Evolutionary conservation across 2,329 filamentous ascomycete genomes (phyloP), one percentile per base, ranked within the genome.

Genomic region (Fusarium austroafricanum): DNA sequence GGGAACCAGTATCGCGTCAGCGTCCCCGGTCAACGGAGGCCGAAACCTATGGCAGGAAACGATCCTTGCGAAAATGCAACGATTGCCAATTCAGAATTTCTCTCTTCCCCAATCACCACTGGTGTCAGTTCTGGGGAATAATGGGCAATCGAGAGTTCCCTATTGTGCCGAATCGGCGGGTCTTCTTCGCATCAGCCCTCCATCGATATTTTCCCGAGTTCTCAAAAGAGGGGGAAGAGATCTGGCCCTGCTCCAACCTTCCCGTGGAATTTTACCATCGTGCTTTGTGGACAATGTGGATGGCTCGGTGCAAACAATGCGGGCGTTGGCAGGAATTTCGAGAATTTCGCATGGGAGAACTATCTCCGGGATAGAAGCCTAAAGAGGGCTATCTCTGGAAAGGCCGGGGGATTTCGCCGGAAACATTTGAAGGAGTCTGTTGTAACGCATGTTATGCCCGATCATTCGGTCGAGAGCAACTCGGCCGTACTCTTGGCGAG

Each of bases 301-400:
- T 71, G 68, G 47, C 39, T 1, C 56, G 65, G 1, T 71, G 68
- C 35, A 26, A 47, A 4, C 18, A n/a, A 23, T 71, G 68, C 6
- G 23, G 35, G n/a, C n/a, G 39, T 10, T 71, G 69, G 67, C 54
- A 67, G 37, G 69, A 71, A 17, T 4, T 67, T 1, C 54, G 68
- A 26, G 57, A 40, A 2, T 67, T 71, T 39, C 61, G 68, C 7
- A 1, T 59, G 54, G 9, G 28, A n/a, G n/a, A n/a, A n/a, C n/a
- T n/a, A n/a, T n/a, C n/a, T n/a, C n/a, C n/a, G n/a, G n/a, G n/a
- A n/a, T n/a, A n/a, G n/a, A n/a, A n/a, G n/a, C n/a, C n/a, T n/a
- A n/a, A n/a, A n/a, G n/a, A n/a, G n/a, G n/a, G n/a, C n/a, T n/a
- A n/a, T n/a, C n/a, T n/a, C n/a, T n/a, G n/a, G n/a, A n/a, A n/a